phyloP scores from a whole-genome alignment of 352 stramenopile species.

The Globisporangium perplexum region DNA sequence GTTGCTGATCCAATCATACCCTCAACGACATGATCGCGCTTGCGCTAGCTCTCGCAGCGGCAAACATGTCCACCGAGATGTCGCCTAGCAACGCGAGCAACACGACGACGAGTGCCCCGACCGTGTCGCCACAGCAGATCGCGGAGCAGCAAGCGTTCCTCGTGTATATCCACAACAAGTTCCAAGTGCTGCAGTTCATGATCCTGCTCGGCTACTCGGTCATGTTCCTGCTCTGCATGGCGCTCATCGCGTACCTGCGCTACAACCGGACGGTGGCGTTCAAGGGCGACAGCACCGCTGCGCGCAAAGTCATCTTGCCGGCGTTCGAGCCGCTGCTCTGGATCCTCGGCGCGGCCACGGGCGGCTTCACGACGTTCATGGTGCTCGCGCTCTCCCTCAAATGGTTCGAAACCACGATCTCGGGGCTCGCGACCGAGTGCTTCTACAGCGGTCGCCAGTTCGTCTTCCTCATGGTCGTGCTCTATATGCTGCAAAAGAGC shows the following conservation, averaged over 20 bases:
- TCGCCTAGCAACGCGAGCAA: not conserved
- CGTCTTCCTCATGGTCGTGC: constrained; percentile 60
- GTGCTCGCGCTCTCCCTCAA: constrained; percentile 23
- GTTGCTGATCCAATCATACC: too few species aligned
- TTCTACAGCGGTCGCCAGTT: constrained; percentile 38
- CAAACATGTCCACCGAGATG: not conserved
- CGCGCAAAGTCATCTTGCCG: constrained; percentile 58
- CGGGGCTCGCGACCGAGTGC: constrained; percentile 23
- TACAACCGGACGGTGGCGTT: constrained; percentile 44
- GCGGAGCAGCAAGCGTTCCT: not conserved
- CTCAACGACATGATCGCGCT: not conserved
- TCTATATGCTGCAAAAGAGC: constrained; percentile 48
- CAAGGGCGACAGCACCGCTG: constrained; percentile 39
- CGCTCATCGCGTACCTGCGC: constrained; percentile 49
- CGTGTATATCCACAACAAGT: not conserved
- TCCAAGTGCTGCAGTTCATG: not conserved
- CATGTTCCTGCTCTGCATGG: constrained; percentile 35
- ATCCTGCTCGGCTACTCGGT: constrained; percentile 27
- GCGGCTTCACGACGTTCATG: constrained; percentile 8
- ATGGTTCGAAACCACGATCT: constrained; percentile 5
- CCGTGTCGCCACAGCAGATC: not conserved
- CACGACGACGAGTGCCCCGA: not conserved
- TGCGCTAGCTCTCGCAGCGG: not conserved
- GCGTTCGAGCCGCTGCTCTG: constrained; percentile 68
- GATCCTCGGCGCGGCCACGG: constrained; percentile 19